Evolutionary conservation across 78 protist genomes (phyloP), one percentile per base, ranked within the genome.

Genomic region (Paulinella micropora): DNA sequence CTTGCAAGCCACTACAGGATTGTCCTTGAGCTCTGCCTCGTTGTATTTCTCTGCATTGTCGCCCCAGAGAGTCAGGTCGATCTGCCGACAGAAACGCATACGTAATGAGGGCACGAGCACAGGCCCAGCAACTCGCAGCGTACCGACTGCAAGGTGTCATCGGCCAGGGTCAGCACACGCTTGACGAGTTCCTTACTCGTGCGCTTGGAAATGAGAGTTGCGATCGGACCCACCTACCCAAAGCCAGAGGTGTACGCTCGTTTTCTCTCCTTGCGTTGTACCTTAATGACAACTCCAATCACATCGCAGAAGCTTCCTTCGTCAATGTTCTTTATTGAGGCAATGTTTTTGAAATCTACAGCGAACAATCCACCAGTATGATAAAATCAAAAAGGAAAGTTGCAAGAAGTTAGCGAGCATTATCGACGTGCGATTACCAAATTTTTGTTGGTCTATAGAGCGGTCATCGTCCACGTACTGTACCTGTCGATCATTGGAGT

Each of bases 251-350:
- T n/a, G n/a, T n/a, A n/a, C n/a, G n/a, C n/a, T n/a, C n/a, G n/a
- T n/a, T n/a, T n/a, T n/a, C n/a, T n/a, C n/a, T n/a, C n/a, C n/a
- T n/a, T n/a, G n/a, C n/a, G n/a, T n/a, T n/a, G n/a, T n/a, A n/a
- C n/a, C n/a, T n/a, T n/a, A n/a, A n/a, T n/a, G n/a, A n/a, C n/a
- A 67, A 92, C 93, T 6, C 90, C 94, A 1, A 90, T 39, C 35
- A 93, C 90, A 81, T 92, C 92, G 28, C 39, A 83, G 15, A 83
- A 83, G 9, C n/a, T 34, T 23, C 15, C 15, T 34, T n/a, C 36
- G 26, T n/a, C 9, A 31, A 83, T 28, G n/a, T n/a, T 9, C 15
- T n/a, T n/a, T 15, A 83, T 15, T 23, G 26, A 35, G 36, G 26
- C 26, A n/a, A 83, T n/a, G 15, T 83, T 83, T 23, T 23, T 83